A percentile compares a stretch with the other conserved stretches of the same genome.
phyloP scores from a whole-genome alignment of 148 eudicot species.

The Rhododendron molle region DNA sequence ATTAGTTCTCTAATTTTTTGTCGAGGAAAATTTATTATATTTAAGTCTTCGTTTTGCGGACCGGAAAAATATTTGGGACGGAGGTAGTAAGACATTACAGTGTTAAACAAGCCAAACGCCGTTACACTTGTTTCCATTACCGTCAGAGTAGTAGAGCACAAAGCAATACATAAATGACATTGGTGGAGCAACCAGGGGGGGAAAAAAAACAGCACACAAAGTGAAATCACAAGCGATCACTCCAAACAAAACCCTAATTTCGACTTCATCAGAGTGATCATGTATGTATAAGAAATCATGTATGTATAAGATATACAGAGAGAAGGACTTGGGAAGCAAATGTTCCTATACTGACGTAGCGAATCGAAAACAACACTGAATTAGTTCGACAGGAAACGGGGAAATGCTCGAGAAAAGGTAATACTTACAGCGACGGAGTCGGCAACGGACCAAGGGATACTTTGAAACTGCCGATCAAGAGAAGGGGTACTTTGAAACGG shows the following conservation, averaged over 20 bases:
- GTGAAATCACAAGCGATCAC: not conserved
- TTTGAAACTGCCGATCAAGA: conserved; percentile 9
- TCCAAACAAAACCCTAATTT: not conserved
- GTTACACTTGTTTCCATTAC: not conserved
- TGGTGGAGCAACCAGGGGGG: not conserved
- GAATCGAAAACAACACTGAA: too few relatives aligned
- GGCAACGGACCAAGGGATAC: conserved; percentile 38
- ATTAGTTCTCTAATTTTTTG: too few relatives aligned
- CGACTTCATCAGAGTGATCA: not conserved
- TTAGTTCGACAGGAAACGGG: too few relatives aligned
- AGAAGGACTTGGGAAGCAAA: not conserved
- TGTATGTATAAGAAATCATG: not conserved
- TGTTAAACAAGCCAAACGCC: not conserved
- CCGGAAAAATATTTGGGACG: too few relatives aligned
- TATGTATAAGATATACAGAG: not conserved
- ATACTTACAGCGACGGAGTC: conserved; percentile 33
- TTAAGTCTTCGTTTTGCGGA: too few relatives aligned
- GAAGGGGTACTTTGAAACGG: conserved; percentile 32
- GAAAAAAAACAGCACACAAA: not conserved
- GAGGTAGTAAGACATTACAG: not conserved
- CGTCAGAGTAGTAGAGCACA: not conserved
- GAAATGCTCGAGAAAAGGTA: not conserved
- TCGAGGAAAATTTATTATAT: too few relatives aligned
- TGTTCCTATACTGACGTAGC: too few relatives aligned
- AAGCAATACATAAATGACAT: not conserved